Evolutionary conservation across 1,139 yeast species (phyloP).

Genomic region (Meyerozyma carpophila): DNA sequence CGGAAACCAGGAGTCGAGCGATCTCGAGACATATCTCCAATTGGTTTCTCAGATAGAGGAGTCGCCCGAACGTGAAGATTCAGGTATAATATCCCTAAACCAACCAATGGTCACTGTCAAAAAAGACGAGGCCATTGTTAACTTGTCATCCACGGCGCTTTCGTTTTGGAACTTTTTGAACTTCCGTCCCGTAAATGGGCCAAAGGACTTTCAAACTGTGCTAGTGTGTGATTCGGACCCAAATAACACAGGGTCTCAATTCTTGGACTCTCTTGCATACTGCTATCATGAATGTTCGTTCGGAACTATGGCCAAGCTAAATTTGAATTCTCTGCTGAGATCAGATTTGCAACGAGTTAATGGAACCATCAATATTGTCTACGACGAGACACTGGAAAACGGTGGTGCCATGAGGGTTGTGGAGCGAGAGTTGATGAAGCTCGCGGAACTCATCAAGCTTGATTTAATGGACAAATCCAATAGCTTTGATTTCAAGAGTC

Average conservation of each 20-base stretch:
- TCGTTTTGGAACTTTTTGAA: constrained; percentile 53
- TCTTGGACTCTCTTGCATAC: constrained; percentile 35
- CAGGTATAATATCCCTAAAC: constrained; percentile 19
- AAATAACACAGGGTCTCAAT: constrained; percentile 21
- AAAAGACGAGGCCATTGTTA: constrained; percentile 26
- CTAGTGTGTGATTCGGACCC: constrained; percentile 32
- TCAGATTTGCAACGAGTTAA: constrained; percentile 28
- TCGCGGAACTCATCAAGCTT: constrained; percentile 31
- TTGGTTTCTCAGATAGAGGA: constrained; percentile 13
- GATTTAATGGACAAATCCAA: constrained; percentile 41
- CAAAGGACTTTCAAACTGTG: constrained; percentile 51
- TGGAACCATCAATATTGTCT: constrained; percentile 3
- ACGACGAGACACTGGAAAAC: not conserved
- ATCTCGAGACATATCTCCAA: constrained; percentile 16
- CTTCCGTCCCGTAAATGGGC: constrained; percentile 46
- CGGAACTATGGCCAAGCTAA: constrained; percentile 37
- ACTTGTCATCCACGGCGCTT: constrained; percentile 33
- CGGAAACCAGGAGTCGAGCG: constrained; percentile 12
- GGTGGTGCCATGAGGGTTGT: not conserved
- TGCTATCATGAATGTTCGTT: constrained; percentile 45
- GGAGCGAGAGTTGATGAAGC: constrained; percentile 19
- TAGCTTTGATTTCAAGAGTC: constrained; percentile 39
- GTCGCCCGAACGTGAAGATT: constrained; percentile 13
- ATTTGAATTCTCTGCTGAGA: constrained; percentile 23
- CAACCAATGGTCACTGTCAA: constrained; percentile 22